Conservation (phyloP, 2,329 filamentous ascomycete genomes). For the Fragosphaeria purpurea region DNA sequence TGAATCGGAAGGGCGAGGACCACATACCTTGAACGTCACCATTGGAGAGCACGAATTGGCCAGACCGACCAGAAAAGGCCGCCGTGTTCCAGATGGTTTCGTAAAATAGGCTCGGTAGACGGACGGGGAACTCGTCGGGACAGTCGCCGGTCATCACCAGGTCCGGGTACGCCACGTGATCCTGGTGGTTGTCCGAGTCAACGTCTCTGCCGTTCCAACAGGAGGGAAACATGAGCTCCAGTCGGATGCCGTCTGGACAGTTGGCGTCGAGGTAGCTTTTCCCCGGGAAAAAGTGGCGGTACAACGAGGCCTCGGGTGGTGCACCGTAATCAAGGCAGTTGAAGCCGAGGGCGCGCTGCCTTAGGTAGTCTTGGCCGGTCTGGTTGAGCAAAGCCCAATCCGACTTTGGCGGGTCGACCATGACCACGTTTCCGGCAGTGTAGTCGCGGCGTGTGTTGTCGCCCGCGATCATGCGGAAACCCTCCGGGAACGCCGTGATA, state of each 20-base stretch:
- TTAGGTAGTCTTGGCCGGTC: conserved; percentile 57
- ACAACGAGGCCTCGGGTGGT: conserved; percentile 60
- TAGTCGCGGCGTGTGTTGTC: conserved; percentile 59
- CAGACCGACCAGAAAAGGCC: conserved; percentile 50
- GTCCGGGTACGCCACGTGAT: conserved; percentile 68
- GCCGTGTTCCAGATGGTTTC: conserved; percentile 77
- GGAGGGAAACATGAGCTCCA: conserved; percentile 80
- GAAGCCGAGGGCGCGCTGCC: conserved; percentile 79
- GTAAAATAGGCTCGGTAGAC: conserved; percentile 67
- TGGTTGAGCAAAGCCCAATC: conserved; percentile 54
- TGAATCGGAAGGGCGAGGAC: not conserved
- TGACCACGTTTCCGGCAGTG: conserved; percentile 55
- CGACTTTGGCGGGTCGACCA: conserved; percentile 57
- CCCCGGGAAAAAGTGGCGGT: conserved; percentile 71
- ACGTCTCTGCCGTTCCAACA: conserved; percentile 72
- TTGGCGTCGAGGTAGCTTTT: conserved; percentile 71
- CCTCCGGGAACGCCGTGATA: conserved; percentile 63
- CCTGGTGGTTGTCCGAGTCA: conserved; percentile 45
- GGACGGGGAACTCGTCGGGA: conserved; percentile 56
- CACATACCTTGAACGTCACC: conserved; percentile 60
- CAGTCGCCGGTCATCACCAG: conserved; percentile 68
- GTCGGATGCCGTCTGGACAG: conserved; percentile 70
- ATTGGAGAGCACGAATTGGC: conserved; percentile 66
- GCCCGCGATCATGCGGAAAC: conserved; percentile 77
- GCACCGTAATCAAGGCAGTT: conserved; percentile 81